Evolutionary conservation across 352 stramenopile species (phyloP).

Genomic region (Chrysophaeum taylorii): DNA sequence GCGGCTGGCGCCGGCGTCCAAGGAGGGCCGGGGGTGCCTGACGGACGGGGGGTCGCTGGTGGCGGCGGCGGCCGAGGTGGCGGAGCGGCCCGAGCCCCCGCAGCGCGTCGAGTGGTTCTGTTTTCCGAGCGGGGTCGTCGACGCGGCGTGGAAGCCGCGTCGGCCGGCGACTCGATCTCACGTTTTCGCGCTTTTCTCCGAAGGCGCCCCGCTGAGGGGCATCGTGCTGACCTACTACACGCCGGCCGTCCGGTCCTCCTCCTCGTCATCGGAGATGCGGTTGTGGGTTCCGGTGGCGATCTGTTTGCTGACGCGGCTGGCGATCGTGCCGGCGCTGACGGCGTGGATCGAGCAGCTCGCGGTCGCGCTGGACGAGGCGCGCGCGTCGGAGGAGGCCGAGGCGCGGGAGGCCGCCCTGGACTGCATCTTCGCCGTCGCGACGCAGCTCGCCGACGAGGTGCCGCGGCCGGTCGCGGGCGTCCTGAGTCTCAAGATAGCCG

Average conservation of each 20-base stretch:
- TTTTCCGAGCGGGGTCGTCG: background rate
- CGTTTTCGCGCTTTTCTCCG: background rate
- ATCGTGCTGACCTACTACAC: background rate
- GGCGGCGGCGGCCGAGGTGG: background rate
- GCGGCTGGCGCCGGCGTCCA: background rate
- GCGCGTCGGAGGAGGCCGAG: background rate
- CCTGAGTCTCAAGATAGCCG: background rate
- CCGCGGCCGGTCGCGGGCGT: background rate
- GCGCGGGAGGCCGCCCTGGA: no score
- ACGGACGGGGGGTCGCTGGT: background rate
- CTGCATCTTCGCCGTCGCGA: background rate
- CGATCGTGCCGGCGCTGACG: background rate
- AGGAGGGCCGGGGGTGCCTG: background rate
- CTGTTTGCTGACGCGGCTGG: background rate
- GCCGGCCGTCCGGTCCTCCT: background rate
- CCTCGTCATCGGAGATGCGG: no score
- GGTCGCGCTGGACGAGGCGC: background rate
- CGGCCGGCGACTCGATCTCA: background rate
- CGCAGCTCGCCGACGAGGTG: constrained; percentile 13
- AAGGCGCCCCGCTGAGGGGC: background rate
- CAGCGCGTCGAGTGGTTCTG: constrained; percentile 6
- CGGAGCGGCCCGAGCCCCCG: background rate
- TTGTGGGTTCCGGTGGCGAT: constrained; percentile 3
- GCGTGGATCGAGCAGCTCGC: background rate
- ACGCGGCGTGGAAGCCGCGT: background rate